Conservation (phyloP, 164 flowering plant species). For the Vitis rotundifolia region DNA sequence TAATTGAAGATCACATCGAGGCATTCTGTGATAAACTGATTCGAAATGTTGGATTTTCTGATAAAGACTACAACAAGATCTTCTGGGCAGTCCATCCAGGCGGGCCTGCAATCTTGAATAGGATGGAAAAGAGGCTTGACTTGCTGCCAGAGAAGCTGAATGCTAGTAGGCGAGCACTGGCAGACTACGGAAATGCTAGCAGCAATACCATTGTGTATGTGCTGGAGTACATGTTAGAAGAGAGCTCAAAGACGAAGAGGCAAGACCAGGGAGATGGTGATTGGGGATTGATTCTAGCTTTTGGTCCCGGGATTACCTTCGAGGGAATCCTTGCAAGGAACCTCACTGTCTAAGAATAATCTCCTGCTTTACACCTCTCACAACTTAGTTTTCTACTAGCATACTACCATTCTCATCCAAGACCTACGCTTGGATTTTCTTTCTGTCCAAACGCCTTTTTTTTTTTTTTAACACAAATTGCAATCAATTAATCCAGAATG, state of each 20-base stretch:
- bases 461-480: too few species aligned
- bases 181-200: constrained; percentile 89
- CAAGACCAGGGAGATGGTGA: constrained; percentile 28
- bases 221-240: constrained; percentile 86
- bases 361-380: background rate
- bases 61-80: constrained; percentile 59
- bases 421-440: background rate
- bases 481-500: too few species aligned
- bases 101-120: constrained; percentile 85
- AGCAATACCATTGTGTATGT: constrained; percentile 93
- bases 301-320: constrained; percentile 92
- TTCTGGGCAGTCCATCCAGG: constrained; percentile 99
- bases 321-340: constrained; percentile 87
- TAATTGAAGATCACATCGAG: constrained; percentile 82
- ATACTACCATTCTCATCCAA: background rate
- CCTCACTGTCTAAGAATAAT: constrained; percentile 34
- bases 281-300: constrained; percentile 92
- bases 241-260: constrained; percentile 49
- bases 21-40: constrained; percentile 66
- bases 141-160: constrained; percentile 68
- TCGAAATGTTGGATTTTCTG: constrained; percentile 33
- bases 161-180: constrained; percentile 78
- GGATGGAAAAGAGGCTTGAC: constrained; percentile 83
- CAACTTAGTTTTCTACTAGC: background rate
- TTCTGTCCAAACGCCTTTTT: too few species aligned